Evolutionary conservation across 2,329 filamentous ascomycete species (phyloP).

Genomic region (Pestalotiopsis sp.): DNA sequence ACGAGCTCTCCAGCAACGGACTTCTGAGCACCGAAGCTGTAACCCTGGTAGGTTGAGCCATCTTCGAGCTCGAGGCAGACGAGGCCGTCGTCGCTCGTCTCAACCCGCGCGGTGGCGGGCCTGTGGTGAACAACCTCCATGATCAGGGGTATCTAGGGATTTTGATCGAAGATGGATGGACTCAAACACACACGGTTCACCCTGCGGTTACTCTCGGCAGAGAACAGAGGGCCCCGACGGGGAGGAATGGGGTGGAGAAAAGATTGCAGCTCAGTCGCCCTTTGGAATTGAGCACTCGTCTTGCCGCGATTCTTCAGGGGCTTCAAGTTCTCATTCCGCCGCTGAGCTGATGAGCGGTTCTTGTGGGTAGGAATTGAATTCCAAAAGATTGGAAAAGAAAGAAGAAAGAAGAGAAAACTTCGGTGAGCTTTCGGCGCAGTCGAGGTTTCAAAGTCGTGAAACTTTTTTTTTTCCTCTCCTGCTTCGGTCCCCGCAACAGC

Average conservation of each 20-base stretch:
- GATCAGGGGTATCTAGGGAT: slow-evolving; percentile 10
- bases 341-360: slow-evolving; percentile 4
- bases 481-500: slow-evolving; percentile 7
- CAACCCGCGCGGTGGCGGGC: slow-evolving; percentile 65
- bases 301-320: slow-evolving; percentile 6
- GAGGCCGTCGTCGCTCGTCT: slow-evolving; percentile 58
- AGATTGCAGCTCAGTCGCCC: slow-evolving; percentile 12
- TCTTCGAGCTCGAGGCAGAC: slow-evolving; percentile 92
- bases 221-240: background rate
- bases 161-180: background rate
- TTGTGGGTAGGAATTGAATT: background rate
- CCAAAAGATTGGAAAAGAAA: background rate
- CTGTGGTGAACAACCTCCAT: slow-evolving; percentile 45
- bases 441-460: background rate
- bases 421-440: background rate
- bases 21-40: slow-evolving; percentile 94
- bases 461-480: slow-evolving; percentile 11
- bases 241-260: slow-evolving; percentile 8
- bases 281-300: slow-evolving; percentile 1
- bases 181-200: slow-evolving; percentile 4
- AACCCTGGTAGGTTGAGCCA: slow-evolving; percentile 87
- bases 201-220: slow-evolving; percentile 11
- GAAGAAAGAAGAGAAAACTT: slow-evolving; percentile 4
- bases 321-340: slow-evolving; percentile 14
- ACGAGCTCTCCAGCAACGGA: slow-evolving; percentile 96